phyloP scores from a whole-genome alignment of 345 rosid species.

The Heritiera fomes region DNA sequence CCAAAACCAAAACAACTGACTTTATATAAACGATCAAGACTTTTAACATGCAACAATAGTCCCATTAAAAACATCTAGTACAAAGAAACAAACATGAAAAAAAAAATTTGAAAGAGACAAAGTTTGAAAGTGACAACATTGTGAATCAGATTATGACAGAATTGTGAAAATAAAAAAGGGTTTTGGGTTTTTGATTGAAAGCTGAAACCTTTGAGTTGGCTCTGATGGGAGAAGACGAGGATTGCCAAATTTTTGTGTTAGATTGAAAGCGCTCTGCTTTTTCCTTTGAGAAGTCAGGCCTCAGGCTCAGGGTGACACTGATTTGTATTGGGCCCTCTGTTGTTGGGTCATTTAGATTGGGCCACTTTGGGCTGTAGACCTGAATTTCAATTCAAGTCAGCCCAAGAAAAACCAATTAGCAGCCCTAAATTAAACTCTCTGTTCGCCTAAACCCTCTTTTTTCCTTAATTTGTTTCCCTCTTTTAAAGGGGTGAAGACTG shows the following conservation, averaged over 20 bases:
- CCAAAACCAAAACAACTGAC: neutral
- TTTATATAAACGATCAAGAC: neutral
- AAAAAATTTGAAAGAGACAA: neutral
- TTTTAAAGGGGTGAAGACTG: too few relatives aligned
- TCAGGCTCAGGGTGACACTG: too few relatives aligned
- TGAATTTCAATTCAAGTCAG: neutral
- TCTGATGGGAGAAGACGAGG: neutral
- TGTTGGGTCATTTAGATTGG: neutral
- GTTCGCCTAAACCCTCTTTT: neutral
- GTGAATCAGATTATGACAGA: neutral
- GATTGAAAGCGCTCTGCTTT: neutral
- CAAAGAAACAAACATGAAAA: neutral
- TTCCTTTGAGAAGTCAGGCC: too few relatives aligned
- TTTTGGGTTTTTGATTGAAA: slow-evolving; percentile 7
- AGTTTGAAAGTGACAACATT: neutral
- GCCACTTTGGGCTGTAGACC: neutral
- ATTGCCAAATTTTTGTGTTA: neutral
- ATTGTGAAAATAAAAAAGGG: neutral
- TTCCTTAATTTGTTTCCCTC: neutral
- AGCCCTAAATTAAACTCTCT: neutral
- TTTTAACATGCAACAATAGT: neutral
- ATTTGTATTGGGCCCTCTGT: too few relatives aligned
- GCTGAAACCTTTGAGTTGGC: slow-evolving; percentile 1
- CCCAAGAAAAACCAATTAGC: neutral
- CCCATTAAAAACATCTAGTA: neutral